A percentile compares a stretch with the other conserved stretches of the same genome.
These are phyloP conservation scores for Cyclotella distinguenda DNA, from an alignment of 108 stramenopile species.

Conservation along the genomic window DNA sequence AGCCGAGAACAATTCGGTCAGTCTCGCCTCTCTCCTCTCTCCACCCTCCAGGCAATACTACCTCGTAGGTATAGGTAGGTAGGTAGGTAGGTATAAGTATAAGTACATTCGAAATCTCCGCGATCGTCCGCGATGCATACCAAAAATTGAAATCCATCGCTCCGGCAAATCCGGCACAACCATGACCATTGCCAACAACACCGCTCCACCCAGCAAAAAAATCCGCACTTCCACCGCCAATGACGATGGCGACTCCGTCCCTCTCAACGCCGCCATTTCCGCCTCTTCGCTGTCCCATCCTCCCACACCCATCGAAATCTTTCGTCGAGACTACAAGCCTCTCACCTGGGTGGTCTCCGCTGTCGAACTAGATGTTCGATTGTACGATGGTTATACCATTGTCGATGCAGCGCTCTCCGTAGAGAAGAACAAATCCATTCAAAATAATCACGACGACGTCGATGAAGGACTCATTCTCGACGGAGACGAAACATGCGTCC, in stretches of 20 bases:
- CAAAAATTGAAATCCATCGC: too few species aligned
- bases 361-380: conserved; percentile 44
- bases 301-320: conserved; percentile 28
- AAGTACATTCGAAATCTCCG: too few species aligned
- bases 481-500: conserved; percentile 36
- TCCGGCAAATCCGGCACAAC: too few species aligned
- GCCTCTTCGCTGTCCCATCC: conserved; percentile 29
- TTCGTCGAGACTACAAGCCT: conserved; percentile 37
- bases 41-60: too few species aligned
- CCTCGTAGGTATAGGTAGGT: too few species aligned
- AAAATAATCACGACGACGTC: neutral
- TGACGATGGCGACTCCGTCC: neutral
- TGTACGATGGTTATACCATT: conserved; percentile 33
- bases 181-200: conserved; percentile 35
- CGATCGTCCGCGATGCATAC: too few species aligned
- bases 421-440: conserved; percentile 1
- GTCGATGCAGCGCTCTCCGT: conserved; percentile 41
- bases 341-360: conserved; percentile 34
- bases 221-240: neutral
- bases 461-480: conserved; percentile 39
- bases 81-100: too few species aligned
- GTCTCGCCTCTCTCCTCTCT: too few species aligned
- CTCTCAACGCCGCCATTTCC: conserved; percentile 30
- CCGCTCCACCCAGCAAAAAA: conserved; percentile 21
- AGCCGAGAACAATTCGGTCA: too few species aligned